Conservation (phyloP, 1,284 basidiomycete genomes). For the Meira nashicola region DNA sequence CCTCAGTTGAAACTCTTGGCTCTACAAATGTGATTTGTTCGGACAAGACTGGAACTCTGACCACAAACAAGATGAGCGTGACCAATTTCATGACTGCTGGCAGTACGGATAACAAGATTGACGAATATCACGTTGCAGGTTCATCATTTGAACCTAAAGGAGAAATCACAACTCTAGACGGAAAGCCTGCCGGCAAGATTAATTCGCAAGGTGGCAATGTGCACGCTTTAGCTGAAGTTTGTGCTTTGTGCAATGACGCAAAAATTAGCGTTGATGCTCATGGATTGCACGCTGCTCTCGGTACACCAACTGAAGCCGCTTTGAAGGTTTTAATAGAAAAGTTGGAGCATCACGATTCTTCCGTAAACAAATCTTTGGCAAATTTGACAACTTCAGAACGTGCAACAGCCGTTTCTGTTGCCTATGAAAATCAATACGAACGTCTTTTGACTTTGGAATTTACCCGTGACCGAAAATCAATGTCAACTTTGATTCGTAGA, state of each 20-base stretch:
- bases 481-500: constrained; percentile 78
- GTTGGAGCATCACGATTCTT: constrained; percentile 57
- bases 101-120: constrained; percentile 9
- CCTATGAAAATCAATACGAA: constrained; percentile 71
- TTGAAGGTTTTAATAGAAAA: constrained; percentile 72
- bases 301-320: constrained; percentile 76
- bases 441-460: constrained; percentile 93
- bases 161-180: constrained; percentile 25
- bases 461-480: constrained; percentile 95
- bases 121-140: constrained; percentile 44
- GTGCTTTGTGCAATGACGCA: constrained; percentile 50
- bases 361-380: constrained; percentile 59
- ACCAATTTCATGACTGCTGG: constrained; percentile 33
- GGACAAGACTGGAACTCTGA: constrained; percentile 53
- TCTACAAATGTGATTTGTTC: constrained; percentile 53
- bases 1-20: constrained; percentile 50
- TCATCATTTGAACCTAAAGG: constrained; percentile 44
- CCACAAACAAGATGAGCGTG: constrained; percentile 52
- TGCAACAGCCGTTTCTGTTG: constrained; percentile 71
- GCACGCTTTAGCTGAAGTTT: constrained; percentile 45
- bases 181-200: constrained; percentile 23
- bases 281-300: constrained; percentile 73
- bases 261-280: constrained; percentile 60
- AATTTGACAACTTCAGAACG: constrained; percentile 63
- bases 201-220: constrained; percentile 40